phyloP scores from a whole-genome alignment of 2,329 filamentous ascomycete genomes.

The Chaetomium globosum region DNA sequence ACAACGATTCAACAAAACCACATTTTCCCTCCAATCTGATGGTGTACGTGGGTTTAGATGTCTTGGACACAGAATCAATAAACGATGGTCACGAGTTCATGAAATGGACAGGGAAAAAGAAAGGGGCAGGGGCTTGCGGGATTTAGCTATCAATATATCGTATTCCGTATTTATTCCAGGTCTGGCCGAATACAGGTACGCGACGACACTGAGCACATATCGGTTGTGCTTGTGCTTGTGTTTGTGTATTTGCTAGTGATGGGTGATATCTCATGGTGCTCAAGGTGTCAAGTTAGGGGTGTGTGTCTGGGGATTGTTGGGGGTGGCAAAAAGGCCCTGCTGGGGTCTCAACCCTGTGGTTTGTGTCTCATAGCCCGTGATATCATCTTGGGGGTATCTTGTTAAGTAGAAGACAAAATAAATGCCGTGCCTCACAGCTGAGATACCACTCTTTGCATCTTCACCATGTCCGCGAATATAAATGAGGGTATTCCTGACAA shows the following conservation, averaged over 20 bases:
- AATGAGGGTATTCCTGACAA: background rate
- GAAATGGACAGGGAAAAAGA: background rate
- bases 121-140: background rate
- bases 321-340: background rate
- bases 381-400: too few relatives aligned
- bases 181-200: background rate
- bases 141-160: background rate
- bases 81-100: background rate
- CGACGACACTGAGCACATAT: background rate
- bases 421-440: too few relatives aligned
- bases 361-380: background rate
- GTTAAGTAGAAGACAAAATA: too few relatives aligned
- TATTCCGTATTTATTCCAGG: background rate
- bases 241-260: too few relatives aligned
- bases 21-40: background rate
- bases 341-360: background rate
- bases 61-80: background rate
- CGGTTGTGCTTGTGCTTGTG: background rate
- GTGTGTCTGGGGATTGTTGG: background rate
- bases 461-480: background rate
- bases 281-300: background rate
- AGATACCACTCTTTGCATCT: background rate
- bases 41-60: background rate
- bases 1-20: background rate
- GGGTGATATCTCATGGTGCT: background rate